Evolutionary conservation across 352 stramenopile genomes (phyloP), one percentile per base, ranked within the genome.

Genomic region (Phytophthora idaei): DNA sequence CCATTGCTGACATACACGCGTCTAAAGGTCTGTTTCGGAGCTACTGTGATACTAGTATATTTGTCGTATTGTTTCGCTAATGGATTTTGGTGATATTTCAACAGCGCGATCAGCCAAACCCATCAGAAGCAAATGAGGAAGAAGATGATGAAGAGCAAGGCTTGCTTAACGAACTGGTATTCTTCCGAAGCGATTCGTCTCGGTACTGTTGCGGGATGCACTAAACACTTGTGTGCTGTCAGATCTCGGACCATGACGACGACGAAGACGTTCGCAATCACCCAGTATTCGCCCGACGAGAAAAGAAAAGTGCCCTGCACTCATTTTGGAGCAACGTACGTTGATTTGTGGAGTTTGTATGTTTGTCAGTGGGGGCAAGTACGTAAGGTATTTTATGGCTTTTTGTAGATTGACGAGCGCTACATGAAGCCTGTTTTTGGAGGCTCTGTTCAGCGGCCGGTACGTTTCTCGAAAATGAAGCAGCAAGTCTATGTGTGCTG

Each of bases 1-100:
- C 89, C 92, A 6, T 65, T 97, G 36, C 80, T 99, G 8, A 92
- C 85, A 17, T 87, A 90, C 51, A 92, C 81, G 0, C 59, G 85
- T 56, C 72, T 92, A 34, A 92, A 90, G 74, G 79, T 87, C 58
- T n/a, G 53, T 54, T 31, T 37, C 9, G 11, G 32, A 51, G n/a
- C 1, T 31, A 9, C 11, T 42, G 44, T 64, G 7, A 6, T 45
- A 14, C 36, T 7, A 4, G 0, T 34, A 57, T 11, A 31, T 32
- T 50, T 51, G 10, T 5, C 12, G 10, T 4, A 29, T 29, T 44
- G 28, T 34, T 8, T 56, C 17, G 29, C 4, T 31, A 55, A 55
- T 27, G 28, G 12, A 29, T 36, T 37, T 21, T 21, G 21, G 21
- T 46, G n/a, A 39, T 27, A 7, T 29, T 52, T 52, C 27, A 25